Base-by-base conservation (phyloP, 257 asterid genomes). In the Oldenlandia corymbosa region DNA sequence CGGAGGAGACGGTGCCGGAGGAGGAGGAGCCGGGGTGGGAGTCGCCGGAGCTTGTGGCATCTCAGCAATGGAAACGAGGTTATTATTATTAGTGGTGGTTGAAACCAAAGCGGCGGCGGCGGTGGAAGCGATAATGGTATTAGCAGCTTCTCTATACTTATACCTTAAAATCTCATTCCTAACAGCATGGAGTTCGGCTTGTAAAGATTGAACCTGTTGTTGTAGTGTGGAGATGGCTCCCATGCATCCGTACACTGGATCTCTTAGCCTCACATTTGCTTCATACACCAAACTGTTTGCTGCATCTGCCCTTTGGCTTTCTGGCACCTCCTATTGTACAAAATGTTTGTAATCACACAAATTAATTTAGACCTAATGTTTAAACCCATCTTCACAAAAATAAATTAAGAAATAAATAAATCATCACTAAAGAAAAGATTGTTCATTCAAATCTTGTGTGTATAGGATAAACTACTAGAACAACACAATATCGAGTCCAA, bases 201-300 rank as follows among this genome's bases (percentile, higher is more conserved):
- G 96, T 18, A 91, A 68, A 37, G 79, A 32, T 59, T 91, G 96
- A 54, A 88, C 73, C 64, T 91, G 90, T 45, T 85, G 97, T 55
- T 88, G 97, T 60, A 91, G 71, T 21, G 95, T 77, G 1, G 95
- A 91, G 18, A 91, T 85, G 11, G 94, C 97, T 30, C 96, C 97
- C 98, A 88, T 91, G 94, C 96, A 88, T 39, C 98, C 98, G 17
- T 91, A 91, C 0, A 91, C 89, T 0, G 98, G 98, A 77, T 91
- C 96, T 24, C 95, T 70, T 8, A 91, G 82, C 78, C 98, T 74
- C 63, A 88, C 94, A 41, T 91, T 91, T 20, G 98, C 98, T 72
- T 91, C 98, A 58, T 88, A 91, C 0, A 91, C 95, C 71, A 91
- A 83, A 60, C 98, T 88, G 64, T 91, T 91, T 16, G 98, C 91